Base-by-base conservation (phyloP, 371 early-diverging fungal genomes). In the Mortierella sp. region DNA sequence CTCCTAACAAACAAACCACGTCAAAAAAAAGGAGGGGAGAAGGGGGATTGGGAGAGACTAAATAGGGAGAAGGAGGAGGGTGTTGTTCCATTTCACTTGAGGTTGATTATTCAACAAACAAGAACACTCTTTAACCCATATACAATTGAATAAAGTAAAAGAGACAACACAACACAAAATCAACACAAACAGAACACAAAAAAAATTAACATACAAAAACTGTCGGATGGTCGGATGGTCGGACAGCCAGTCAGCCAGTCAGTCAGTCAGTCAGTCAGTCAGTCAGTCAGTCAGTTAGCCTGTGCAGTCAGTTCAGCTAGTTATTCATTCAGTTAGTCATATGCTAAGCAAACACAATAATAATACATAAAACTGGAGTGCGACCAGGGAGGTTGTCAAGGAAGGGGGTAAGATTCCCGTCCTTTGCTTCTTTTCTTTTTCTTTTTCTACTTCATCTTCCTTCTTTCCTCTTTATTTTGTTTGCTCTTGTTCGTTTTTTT, bases 51-150 rank as follows among this genome's bases (percentile, higher is more conserved):
- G n/a, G 58, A 58, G 27, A 27, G 41, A 41, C 41, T 6, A 0
- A 41, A 41, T 41, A 41, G 41, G 41, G 35, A 35, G 35, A 56
- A 11, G 27, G 58, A 58, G n/a, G 11, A 58, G 10, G 65, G 65
- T 65, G 24, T 65, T 65, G 65, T 65, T 65, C 65, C 65, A 63
- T 63, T 41, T 6, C 35, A 35, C 38, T 65, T 12, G 32, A 60
- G 12, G 60, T 60, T 16, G 60, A 60, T 49, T 49, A 49, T 49
- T 49, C 49, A 49, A 58, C 58, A 32, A 58, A 58, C 60, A 58
- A 58, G 32, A 56, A 56, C 3, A 56, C 16, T 58, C 60, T n/a
- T n/a, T 8, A 27, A 24, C 60, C 12, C 60, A 4, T 29, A 29
- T 12, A 32, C 60, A 58, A 58, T 27, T 27, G 27, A 58, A 58